Conservation (phyloP, 768 basidiomycete genomes). For the Kwoniella europaea region DNA sequence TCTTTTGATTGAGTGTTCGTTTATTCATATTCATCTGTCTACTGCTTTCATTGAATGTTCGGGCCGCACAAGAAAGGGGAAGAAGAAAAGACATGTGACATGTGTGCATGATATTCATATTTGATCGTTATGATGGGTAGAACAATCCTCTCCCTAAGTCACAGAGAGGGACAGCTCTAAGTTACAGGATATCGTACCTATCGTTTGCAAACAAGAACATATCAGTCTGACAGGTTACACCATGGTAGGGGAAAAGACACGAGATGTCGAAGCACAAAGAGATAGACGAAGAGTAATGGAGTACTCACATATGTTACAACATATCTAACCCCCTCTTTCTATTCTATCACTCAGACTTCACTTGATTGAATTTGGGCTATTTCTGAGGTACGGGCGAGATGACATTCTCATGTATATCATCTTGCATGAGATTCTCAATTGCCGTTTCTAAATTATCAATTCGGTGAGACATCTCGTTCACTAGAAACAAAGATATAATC, state of each 20-base stretch:
- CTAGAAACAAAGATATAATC: conserved; percentile 59
- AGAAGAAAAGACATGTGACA: neutral
- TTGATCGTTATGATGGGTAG: neutral
- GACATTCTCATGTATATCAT: conserved; percentile 60
- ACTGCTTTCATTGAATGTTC: no score
- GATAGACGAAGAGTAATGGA: neutral
- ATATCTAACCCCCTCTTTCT: neutral
- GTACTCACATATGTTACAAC: conserved; percentile 2
- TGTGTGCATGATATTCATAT: neutral
- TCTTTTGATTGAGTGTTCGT: neutral
- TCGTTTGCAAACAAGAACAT: neutral
- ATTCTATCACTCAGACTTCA: neutral
- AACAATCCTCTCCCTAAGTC: neutral
- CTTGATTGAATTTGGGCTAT: neutral
- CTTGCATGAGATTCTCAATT: conserved; percentile 89
- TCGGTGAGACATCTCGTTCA: conserved; percentile 89
- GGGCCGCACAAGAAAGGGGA: neutral
- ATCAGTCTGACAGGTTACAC: neutral
- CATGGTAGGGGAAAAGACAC: no score
- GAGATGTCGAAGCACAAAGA: neutral
- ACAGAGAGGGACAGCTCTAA: neutral
- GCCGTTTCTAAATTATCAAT: conserved; percentile 87
- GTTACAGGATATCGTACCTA: neutral
- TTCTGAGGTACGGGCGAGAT: conserved; percentile 1
- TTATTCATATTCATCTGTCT: neutral